Base-by-base conservation (phyloP, 129 eudicot genomes). In the Chrysanthemum makinoi region DNA sequence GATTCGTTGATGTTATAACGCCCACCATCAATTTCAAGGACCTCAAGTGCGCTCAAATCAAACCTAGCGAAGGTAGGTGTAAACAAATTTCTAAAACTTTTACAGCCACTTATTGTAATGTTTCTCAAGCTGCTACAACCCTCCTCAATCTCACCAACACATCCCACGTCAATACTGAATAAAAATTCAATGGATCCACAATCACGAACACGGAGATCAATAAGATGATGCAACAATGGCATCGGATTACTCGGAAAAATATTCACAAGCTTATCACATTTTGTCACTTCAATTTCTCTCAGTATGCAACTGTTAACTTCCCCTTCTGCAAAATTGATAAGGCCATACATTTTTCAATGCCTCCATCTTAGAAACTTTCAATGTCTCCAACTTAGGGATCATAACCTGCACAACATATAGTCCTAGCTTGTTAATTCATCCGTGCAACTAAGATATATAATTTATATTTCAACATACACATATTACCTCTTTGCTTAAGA, bases 191-290 rank as follows among this genome's bases (percentile, higher is more conserved):
- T 33, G 20, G 20, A 55, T 11, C 2, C 43, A 70, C 74, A 70
- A 0, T 10, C 1, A 1, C 0, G 0, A 11, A 70, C 54, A 16
- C 3, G 0, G 18, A 70, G 18, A 1, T 6, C 6, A 33, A 54
- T 64, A 0, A 55, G 65, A 39, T 55, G 54, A 55, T 5, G 20
- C 14, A 70, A 2, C 39, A 70, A 35, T 18, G 53, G 24, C 33
- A 69, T 33, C 3, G 43, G 65, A 70, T 70, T 55, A 3, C 15
- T 5, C 20, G 65, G 70, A 65, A 65, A 46, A 16, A 65, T 13
- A 18, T 46, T 65, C 74, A 33, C 53, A 54, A 70, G 74, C 16
- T 19, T 64, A 22, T 22, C 24, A 22, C 24, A 22, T 22, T 22
- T 20, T 22, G 1, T 0, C 1, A 22, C 24, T 22, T 22, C 24